Evolutionary conservation across 768 basidiomycete genomes (phyloP), one percentile per base, ranked within the genome.

Genomic region (Leccinum fibrillosum): DNA sequence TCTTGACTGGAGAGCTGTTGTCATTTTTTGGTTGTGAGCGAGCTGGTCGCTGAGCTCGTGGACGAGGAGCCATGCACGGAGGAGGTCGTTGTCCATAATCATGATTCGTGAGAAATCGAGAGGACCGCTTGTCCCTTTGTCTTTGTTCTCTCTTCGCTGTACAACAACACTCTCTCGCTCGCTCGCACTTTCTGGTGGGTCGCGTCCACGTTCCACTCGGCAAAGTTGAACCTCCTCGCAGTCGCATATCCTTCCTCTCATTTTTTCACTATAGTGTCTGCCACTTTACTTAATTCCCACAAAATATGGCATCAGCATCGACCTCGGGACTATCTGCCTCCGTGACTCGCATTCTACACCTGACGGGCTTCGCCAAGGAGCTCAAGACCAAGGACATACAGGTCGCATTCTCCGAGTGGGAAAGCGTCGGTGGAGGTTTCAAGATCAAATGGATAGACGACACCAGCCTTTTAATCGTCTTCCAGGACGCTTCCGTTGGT

Each of bases 401-500:
- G 70, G 70, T 80, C 45, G 90, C 93, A 48, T 97, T 98, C 73
- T 79, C 86, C 52, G 93, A 94, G 48, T 98, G 89, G 83, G 94
- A 97, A 67, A 81, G 76, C 59, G 78, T 86, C 53, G 84, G 80
- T 56, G 97, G 96, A 28, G 97, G 97, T 23, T 97, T 96, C 80
- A 94, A 95, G 82, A 95, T 99, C 72, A 99, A 99, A 73, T 99
- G 97, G 97, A 83, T 86, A 66, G 95, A 99, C 74, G 97, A 99
- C 75, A 94, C 92, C 37, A 95, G 91, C 69, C 89, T 96, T 42
- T 77, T 95, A 66, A 89, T 97, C 64, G 97, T 99, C 55, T 99
- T 99, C 71, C 83, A 84, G 62, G 97, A 98, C 75, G 86, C 97
- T 56, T 78, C 82, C 50, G 81, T 89, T 47, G 96, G 97, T 98